Conservation (phyloP, 331 rosid genomes). For the Phaseolus coccineus region DNA sequence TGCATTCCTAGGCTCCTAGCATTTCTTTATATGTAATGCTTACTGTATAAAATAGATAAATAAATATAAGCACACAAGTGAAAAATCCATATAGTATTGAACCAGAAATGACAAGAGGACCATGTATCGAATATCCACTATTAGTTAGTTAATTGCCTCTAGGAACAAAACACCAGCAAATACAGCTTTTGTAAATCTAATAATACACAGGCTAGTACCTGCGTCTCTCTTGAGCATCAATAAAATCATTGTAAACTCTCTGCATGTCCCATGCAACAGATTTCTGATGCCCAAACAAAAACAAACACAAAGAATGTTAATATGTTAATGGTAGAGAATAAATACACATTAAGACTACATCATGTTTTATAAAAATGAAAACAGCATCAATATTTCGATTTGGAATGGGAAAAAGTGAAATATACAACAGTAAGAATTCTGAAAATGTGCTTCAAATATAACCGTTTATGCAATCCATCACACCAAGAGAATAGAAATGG, state of each 20-base stretch:
- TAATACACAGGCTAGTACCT: constrained; percentile 60
- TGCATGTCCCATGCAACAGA: constrained; percentile 99
- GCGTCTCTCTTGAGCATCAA: constrained; percentile 90
- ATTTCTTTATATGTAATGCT: background rate
- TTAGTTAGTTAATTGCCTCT: constrained; percentile 1
- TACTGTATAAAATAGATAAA: background rate
- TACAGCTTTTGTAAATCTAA: constrained; percentile 27
- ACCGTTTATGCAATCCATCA: background rate
- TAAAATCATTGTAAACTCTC: constrained; percentile 72
- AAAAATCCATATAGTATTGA: background rate
- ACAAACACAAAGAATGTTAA: constrained; percentile 9
- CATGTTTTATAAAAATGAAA: background rate
- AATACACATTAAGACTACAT: constrained; percentile 7
- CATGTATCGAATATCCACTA: background rate
- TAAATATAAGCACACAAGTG: background rate
- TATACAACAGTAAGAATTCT: background rate
- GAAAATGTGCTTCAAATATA: background rate
- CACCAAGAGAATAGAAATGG: background rate
- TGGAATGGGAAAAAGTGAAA: background rate
- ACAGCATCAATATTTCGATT: background rate
- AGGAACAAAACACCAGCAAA: constrained; percentile 25
- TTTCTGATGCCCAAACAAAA: constrained; percentile 58
- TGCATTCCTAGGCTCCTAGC: no score
- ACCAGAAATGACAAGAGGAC: background rate
- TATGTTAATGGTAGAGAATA: constrained; percentile 25